Base-by-base conservation (phyloP, 106 monocot genomes). In the Agapanthus africanus region DNA sequence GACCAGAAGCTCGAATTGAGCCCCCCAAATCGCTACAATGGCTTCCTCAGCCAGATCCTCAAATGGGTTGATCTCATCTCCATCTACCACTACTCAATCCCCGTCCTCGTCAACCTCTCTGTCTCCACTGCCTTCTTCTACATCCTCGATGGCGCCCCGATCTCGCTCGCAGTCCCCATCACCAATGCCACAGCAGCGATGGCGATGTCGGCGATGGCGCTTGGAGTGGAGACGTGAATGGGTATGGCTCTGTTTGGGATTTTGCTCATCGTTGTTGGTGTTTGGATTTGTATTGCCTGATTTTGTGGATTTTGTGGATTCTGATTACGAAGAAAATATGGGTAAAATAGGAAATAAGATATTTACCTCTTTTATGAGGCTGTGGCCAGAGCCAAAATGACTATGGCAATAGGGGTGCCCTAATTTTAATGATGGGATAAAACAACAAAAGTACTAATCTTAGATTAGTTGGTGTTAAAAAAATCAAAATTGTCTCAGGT, bases 121-220 rank as follows among this genome's bases (percentile, higher is more conserved):
- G 95, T 91, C 66, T 97, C 95, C 59, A 86, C 88, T 71, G 73
- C 85, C 27, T 97, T 97, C 86, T 97, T 97, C 86, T 62, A 80
- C 84, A 72, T 87, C 40, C 88, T 97, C 72, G 70, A 78, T 63
- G 84, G 41, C 38, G 71, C 95, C 40, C 91, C 88, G 27, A 84
- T 97, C 74, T 97, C 91, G 72, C 54, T 97, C 1, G 95, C 88
- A 36, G 95, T 97, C 18, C 95, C 95, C 37, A 86, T 97, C 27
- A 97, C 95, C 70, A 91, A 97, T 65, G 95, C 88, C 60, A 82
- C 80, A 37, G 95, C 95, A 21, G 83, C 95, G 46, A 97, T 91
- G 31, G 95, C 95, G 18, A 77, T 79, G 22, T 71, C 83, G 1
- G 95, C 81, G 4, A 37, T 71, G 59, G 37, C 77, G 8, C 79